Evolutionary conservation across 495 filamentous ascomycete genomes (phyloP), one percentile per base, ranked within the genome.

Genomic region (Geopyxis carbonaria): DNA sequence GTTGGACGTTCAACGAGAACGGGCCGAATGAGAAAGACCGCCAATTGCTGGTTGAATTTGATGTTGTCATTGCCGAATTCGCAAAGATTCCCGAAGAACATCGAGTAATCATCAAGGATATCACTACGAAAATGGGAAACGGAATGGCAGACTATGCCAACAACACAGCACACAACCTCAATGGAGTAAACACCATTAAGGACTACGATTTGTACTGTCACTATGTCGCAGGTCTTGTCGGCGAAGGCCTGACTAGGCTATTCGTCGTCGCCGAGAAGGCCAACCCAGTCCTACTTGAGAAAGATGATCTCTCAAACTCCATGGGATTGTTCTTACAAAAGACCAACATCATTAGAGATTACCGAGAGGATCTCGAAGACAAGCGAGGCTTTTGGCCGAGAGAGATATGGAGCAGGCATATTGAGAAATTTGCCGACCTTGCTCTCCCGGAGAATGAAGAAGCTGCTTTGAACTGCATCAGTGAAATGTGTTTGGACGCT

Each of bases 291-390:
- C 66, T 97, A 25, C 59, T 89, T 32, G 67, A 81, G 34, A 78
- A 84, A 16, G 72, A 75, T 25, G 65, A 79, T 40, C 70, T 97
- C 13, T 76, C 83, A 38, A 89, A 93, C 60, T 82, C 80, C 29
- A 97, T 97, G 89, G 89, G 89, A 25, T 78, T 91, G 44, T 91
- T 95, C 61, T 60, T 97, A 15, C 89, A 97, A 58, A 93, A 97
- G 70, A 92, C 80, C 21, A 97, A 95, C 65, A 93, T 95, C 59
- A 94, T 97, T 54, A 80, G 89, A 50, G 89, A 95, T 56, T 69
- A 94, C 39, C 73, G 75, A 50, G 89, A 97, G 55, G 89, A 97
- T 53, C 73, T 74, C 30, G 70, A 81, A 34, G 89, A 97, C 57
- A 70, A 72, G 46, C 72, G 89, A 25, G 71, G 80, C 25, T 95